Evolutionary conservation across 202 grass and related monocot species (phyloP).

Genomic region (Schoenoplectus tabernaemontani): DNA sequence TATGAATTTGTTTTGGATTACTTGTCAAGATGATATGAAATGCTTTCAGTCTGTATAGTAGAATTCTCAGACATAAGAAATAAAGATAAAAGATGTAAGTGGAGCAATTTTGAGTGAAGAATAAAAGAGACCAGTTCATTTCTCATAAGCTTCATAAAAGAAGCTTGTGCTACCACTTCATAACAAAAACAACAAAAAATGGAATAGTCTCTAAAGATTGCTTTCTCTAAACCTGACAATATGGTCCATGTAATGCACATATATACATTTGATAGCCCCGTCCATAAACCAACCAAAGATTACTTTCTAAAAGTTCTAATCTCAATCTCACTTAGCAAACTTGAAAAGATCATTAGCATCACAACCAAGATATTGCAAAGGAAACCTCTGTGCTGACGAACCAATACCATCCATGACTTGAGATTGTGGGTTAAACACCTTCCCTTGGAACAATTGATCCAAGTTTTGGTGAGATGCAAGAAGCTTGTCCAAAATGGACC

Average conservation of each 20-base stretch:
- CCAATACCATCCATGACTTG: conserved; percentile 36
- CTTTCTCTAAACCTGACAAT: neutral
- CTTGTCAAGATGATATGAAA: neutral
- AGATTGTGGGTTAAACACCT: conserved; percentile 27
- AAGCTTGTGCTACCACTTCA: conserved; percentile 19
- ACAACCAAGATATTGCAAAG: conserved; percentile 60
- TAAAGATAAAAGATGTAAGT: neutral
- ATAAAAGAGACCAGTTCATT: conserved; percentile 24
- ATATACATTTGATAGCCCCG: conserved; percentile 20
- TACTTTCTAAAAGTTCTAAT: conserved; percentile 10
- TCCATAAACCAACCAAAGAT: conserved; percentile 18
- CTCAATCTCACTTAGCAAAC: conserved; percentile 52
- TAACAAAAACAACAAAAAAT: conserved; percentile 22
- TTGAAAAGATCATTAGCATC: conserved; percentile 58
- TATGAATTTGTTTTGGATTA: neutral
- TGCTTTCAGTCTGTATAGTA: neutral
- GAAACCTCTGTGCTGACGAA: conserved; percentile 48
- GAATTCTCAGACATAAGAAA: neutral
- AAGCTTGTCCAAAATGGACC: conserved; percentile 94
- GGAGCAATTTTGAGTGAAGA: neutral
- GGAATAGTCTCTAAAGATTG: conserved; percentile 14
- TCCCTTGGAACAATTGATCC: conserved; percentile 68
- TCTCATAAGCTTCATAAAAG: neutral
- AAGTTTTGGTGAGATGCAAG: conserved; percentile 67
- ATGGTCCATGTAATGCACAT: conserved; percentile 25